A percentile compares a stretch with the other conserved stretches of the same genome.
Evolutionary conservation across 345 rosid genomes (phyloP).

Genomic region (Gossypium turneri): DNA sequence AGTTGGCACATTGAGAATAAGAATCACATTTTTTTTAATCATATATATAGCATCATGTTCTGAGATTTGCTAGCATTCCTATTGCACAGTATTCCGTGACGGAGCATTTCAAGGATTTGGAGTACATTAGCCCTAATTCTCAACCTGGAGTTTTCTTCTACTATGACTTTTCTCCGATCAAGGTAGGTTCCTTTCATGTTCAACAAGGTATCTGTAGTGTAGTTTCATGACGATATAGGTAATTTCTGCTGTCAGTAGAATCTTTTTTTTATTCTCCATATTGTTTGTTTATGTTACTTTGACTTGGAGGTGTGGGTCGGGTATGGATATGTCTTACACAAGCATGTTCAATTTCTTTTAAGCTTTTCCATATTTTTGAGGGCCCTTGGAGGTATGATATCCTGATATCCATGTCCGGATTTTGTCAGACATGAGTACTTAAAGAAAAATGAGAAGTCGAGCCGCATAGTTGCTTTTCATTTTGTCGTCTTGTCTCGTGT

Average conservation of each 20-base stretch:
- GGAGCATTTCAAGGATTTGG: constrained; percentile 64
- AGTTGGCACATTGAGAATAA: neutral
- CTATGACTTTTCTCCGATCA: constrained; percentile 88
- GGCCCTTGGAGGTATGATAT: neutral
- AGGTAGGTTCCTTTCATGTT: constrained; percentile 40
- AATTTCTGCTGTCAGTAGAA: neutral
- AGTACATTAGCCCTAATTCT: constrained; percentile 37
- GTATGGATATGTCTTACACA: neutral
- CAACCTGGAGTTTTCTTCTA: constrained; percentile 84
- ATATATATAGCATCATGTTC: constrained; percentile 12
- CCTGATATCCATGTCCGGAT: neutral
- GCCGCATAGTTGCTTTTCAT: neutral
- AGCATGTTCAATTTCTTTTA: too few relatives aligned
- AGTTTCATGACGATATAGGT: neutral
- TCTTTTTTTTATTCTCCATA: neutral
- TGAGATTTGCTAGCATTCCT: constrained; percentile 8
- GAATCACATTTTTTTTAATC: neutral
- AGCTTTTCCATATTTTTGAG: too few relatives aligned
- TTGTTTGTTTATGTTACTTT: neutral
- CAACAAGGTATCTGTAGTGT: constrained; percentile 4
- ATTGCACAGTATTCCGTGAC: constrained; percentile 74
- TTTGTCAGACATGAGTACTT: too few relatives aligned
- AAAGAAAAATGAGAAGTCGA: too few relatives aligned
- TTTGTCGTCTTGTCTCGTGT: neutral
- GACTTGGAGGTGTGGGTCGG: neutral